These are phyloP conservation scores for Phytophthora vignae DNA, from an alignment of 352 stramenopile species.

Conservation along the genomic window DNA sequence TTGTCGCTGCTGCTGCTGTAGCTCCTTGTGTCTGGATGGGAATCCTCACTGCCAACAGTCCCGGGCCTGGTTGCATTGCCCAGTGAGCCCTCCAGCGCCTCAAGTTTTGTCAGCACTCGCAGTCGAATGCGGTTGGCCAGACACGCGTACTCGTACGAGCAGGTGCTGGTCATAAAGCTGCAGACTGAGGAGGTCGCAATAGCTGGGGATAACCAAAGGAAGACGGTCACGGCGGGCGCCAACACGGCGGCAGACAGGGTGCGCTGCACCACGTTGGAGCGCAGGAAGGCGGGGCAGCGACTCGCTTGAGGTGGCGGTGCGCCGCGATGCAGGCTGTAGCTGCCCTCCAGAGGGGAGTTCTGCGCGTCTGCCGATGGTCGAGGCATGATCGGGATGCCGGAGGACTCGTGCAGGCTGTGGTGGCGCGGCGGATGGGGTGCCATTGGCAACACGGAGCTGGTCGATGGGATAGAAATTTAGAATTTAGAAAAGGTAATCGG, in stretches of 20 bases:
- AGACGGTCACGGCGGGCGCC: conserved; percentile 70
- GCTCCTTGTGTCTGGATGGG: conserved; percentile 13
- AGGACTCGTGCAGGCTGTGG: neutral
- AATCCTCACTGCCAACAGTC: conserved; percentile 7
- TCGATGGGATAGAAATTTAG: neutral
- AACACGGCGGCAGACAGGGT: conserved; percentile 67
- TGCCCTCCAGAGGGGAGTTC: neutral
- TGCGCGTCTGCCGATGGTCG: neutral
- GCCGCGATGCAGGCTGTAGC: neutral
- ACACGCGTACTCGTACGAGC: conserved; percentile 82
- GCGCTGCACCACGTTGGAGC: conserved; percentile 70
- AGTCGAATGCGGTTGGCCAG: conserved; percentile 72
- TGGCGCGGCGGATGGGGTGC: neutral
- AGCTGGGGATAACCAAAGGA: conserved; percentile 75
- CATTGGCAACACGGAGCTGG: neutral
- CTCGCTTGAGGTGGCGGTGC: neutral
- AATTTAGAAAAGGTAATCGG: neutral
- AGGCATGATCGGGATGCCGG: neutral
- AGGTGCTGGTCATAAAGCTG: conserved; percentile 68
- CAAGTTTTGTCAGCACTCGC: conserved; percentile 47
- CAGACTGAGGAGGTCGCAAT: conserved; percentile 75
- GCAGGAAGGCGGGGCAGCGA: neutral
- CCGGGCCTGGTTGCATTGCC: conserved; percentile 3
- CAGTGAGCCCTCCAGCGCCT: conserved; percentile 34
- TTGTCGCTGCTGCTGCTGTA: conserved; percentile 16